These are phyloP conservation scores for Starmerella bombi DNA, from an alignment of 805 yeast species.

Conservation along the genomic window DNA sequence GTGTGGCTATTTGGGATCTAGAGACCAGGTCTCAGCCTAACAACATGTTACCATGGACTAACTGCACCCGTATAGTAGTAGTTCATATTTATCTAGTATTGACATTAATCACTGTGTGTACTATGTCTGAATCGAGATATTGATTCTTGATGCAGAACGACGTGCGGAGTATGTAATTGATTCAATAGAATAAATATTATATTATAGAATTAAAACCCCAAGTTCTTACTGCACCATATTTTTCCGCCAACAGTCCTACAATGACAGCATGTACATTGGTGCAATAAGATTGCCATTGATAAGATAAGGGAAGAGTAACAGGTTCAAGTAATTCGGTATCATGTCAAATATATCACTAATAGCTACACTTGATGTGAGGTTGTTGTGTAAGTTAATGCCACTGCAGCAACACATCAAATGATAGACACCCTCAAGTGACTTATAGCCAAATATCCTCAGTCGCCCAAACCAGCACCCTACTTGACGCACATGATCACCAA, in stretches of 20 bases:
- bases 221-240: background rate
- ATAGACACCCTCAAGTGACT: constrained; percentile 68
- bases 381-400: constrained; percentile 27
- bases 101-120: too few relatives aligned
- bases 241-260: constrained; percentile 9
- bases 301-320: too few relatives aligned
- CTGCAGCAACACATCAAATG: constrained; percentile 46
- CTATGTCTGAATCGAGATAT: too few relatives aligned
- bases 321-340: constrained; percentile 77
- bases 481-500: constrained; percentile 84
- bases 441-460: constrained; percentile 50
- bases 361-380: constrained; percentile 20
- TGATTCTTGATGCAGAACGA: too few relatives aligned
- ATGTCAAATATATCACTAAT: constrained; percentile 28
- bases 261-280: constrained; percentile 52
- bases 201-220: background rate
- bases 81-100: too few relatives aligned
- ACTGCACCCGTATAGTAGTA: too few relatives aligned
- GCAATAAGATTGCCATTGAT: constrained; percentile 78
- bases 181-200: too few relatives aligned
- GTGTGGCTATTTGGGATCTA: too few relatives aligned
- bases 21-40: too few relatives aligned
- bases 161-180: too few relatives aligned
- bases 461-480: constrained; percentile 62
- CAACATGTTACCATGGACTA: too few relatives aligned